Conservation (phyloP, 305 asterid genomes). For the Caryopteris hybrid region DNA sequence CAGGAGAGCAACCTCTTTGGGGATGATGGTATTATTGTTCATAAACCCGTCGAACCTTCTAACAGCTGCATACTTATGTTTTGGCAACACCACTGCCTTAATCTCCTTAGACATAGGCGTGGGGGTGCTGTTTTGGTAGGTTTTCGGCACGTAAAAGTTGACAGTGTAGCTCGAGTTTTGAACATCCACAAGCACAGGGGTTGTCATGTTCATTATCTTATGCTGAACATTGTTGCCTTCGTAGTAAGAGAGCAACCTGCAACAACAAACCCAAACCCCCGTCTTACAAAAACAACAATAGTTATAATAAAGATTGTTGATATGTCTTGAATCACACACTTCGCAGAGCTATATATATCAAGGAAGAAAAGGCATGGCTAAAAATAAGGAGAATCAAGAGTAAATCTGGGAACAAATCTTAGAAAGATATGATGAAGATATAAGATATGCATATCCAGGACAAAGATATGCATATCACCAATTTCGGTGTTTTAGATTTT, state of each 20-base stretch:
- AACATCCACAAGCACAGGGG: slow-evolving; percentile 23
- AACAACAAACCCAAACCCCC: too few species aligned
- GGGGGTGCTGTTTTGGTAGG: slow-evolving; percentile 4
- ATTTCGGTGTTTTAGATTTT: too few species aligned
- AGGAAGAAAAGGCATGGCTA: too few species aligned
- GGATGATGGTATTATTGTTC: background rate
- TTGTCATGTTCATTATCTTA: slow-evolving; percentile 17
- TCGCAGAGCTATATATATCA: too few species aligned
- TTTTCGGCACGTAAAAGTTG: slow-evolving; percentile 15
- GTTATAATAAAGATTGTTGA: too few species aligned
- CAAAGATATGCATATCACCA: too few species aligned
- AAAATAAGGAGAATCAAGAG: too few species aligned
- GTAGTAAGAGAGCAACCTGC: slow-evolving; percentile 23
- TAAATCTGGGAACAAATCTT: too few species aligned
- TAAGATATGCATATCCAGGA: too few species aligned
- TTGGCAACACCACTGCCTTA: slow-evolving; percentile 10
- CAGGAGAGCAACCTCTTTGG: slow-evolving; percentile 1
- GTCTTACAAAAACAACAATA: too few species aligned
- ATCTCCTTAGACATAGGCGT: background rate
- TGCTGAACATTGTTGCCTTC: slow-evolving; percentile 6
- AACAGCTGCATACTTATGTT: slow-evolving; percentile 19
- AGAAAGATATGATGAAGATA: too few species aligned
- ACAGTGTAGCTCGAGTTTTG: slow-evolving; percentile 7
- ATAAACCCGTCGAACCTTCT: slow-evolving; percentile 20
- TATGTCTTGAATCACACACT: too few species aligned